Evolutionary conservation across 495 filamentous ascomycete species (phyloP).

Genomic region (Tuber indicum): DNA sequence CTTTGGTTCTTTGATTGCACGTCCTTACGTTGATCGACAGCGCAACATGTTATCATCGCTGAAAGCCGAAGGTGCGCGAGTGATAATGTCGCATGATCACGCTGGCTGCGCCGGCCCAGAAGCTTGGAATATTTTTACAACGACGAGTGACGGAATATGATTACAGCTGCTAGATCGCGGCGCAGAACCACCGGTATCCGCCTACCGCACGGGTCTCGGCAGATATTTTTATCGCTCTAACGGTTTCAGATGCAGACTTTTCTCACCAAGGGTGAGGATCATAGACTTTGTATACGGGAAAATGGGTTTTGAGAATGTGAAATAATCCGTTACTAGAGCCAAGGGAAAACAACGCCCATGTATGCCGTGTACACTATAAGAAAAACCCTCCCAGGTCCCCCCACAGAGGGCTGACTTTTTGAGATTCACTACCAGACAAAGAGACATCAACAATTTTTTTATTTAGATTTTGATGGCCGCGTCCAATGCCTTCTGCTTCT

Average conservation of each 20-base stretch:
- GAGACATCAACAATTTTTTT: background rate
- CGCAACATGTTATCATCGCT: background rate
- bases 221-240: background rate
- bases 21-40: background rate
- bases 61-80: background rate
- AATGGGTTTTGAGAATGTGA: background rate
- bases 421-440: background rate
- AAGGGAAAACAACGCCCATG: background rate
- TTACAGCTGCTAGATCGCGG: background rate
- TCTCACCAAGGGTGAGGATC: background rate
- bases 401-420: background rate
- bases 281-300: background rate
- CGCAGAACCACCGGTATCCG: background rate
- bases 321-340: background rate
- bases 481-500: constrained; percentile 94
- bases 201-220: background rate
- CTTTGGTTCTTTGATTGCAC: background rate
- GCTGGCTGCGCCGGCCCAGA: background rate
- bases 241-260: background rate
- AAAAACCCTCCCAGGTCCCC: background rate
- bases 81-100: background rate
- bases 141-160: background rate
- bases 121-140: background rate
- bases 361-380: background rate
- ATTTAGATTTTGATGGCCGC: constrained; percentile 88